phyloP scores from a whole-genome alignment of 2,329 filamentous ascomycete species.

The Scortechinia acanthostroma region DNA sequence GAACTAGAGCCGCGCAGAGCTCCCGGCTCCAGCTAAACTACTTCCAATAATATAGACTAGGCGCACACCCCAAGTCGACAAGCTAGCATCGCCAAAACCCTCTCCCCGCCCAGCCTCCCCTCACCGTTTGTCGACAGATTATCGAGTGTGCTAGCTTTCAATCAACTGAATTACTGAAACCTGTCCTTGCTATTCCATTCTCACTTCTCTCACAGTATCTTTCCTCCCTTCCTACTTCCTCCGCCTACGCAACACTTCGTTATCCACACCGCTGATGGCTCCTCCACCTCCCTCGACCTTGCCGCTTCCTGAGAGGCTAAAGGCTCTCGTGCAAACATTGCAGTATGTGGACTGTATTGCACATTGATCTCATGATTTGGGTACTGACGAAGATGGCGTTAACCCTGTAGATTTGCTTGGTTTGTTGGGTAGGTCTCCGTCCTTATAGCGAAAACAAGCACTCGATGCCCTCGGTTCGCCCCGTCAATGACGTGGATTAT shows the following conservation, averaged over 20 bases:
- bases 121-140: neutral
- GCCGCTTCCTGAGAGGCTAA: slow-evolving; percentile 68
- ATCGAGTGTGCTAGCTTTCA: neutral
- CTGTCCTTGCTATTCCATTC: neutral
- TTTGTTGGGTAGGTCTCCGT: slow-evolving; percentile 72
- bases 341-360: too few species aligned
- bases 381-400: slow-evolving; percentile 7
- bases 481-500: slow-evolving; percentile 7
- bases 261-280: slow-evolving; percentile 43
- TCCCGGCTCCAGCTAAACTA: neutral
- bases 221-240: neutral
- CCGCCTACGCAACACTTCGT: neutral
- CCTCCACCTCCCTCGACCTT: slow-evolving; percentile 65
- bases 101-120: neutral
- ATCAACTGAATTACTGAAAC: neutral
- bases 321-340: slow-evolving; percentile 77
- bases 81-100: neutral
- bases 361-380: too few species aligned
- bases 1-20: neutral
- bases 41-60: too few species aligned
- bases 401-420: slow-evolving; percentile 56
- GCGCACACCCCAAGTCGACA: too few species aligned
- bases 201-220: neutral
- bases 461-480: slow-evolving; percentile 4
- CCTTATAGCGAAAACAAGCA: too few species aligned